Evolutionary conservation across 805 yeast species (phyloP), one percentile per base, ranked within the genome.

Genomic region (Soucietia sequanensis): DNA sequence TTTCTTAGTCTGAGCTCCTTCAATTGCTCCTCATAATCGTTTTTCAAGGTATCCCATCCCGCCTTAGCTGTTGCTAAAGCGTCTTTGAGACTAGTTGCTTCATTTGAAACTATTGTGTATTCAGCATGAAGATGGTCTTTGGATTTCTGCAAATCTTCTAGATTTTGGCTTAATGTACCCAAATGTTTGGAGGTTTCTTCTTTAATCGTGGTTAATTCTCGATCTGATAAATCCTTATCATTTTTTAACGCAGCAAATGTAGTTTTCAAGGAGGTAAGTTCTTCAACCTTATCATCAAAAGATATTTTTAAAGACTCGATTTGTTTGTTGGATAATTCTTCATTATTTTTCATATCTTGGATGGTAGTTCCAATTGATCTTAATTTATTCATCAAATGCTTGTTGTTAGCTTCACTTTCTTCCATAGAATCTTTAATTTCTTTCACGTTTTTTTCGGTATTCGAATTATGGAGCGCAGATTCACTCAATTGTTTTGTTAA

Each of bases 351-450:
- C 35, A 60, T 38, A 30, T 60, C 62, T 46, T 57, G 60, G 41
- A 54, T 48, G n/a, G 67, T 56, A 18, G 52, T 33, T 4, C 70
- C 68, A 7, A 69, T 70, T 4, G 68, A 47, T 27, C 72, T 48
- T 26, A 68, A 52, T 36, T 66, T 69, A 29, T 68, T 70, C 60
- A 71, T 59, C 19, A 68, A 51, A 39, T 59, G 66, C 11, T 52
- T 54, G 36, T 62, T 65, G 6, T 45, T 51, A 3, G 50, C 63
- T 33, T 65, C 63, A 6, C 56, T 30, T 3, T 64, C 65, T 3
- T 35, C 38, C 4, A 60, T 15, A 20, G 56, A 55, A 5, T 49
- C 59, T 22, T 50, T 39, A 7, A 53, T 23, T 4, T 47, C 56
- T 11, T 31, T 35, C 5, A 52, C 22, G 12, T 49, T 38, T 1